Evolutionary conservation across 2,329 filamentous ascomycete species (phyloP), one percentile per base, ranked within the genome.

Genomic region (Tolypocladium amazonense): DNA sequence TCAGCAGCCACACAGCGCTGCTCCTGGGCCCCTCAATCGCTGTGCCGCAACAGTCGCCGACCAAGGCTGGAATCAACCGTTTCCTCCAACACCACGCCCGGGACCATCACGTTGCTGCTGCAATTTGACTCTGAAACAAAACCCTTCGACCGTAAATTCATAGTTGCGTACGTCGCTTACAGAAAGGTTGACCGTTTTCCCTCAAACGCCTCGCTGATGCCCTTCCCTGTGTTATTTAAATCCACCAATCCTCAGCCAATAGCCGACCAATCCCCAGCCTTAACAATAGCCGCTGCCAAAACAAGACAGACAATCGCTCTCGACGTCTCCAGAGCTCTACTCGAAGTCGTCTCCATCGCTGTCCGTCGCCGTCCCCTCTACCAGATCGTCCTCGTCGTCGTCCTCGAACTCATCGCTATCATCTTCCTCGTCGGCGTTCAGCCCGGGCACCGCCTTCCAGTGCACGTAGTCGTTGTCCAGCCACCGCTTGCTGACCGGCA

Each of bases 401-500:
- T 80, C 80, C 12, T 82, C 81, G 6, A 78, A 76, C 20, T 81
- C 80, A 52, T 81, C 81, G 50, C 81, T 81, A 33, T 81, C 79
- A 56, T 82, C 77, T 18, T 79, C 80, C 8, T 80, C 79, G 7
- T 82, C 81, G 30, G 80, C 80, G 61, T 87, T 81, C 14, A 92
- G 74, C 0, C 89, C 90, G 0, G 86, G 85, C 41, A 95, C 84
- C 6, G 86, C 82, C 63, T 84, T 84, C 89, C 91, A 97, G 57
- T 87, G 80, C 37, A 93, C 81, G 69, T 96, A 97, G 69, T 95
- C 88, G 25, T 84, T 81, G 63, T 92, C 88, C 15, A 99, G 76
- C 95, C 94, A 97, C 61, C 86, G 82, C 73, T 89, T 91, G 72
- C 92, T 97, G 65, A 86, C 79, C 0, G 92, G 92, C 56, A 99